Percentiles rank a stretch among this genome's conserved stretches.
These are phyloP conservation scores for Pistacia atlantica DNA, from an alignment of 345 rosid genomes.

Conservation along the genomic window DNA sequence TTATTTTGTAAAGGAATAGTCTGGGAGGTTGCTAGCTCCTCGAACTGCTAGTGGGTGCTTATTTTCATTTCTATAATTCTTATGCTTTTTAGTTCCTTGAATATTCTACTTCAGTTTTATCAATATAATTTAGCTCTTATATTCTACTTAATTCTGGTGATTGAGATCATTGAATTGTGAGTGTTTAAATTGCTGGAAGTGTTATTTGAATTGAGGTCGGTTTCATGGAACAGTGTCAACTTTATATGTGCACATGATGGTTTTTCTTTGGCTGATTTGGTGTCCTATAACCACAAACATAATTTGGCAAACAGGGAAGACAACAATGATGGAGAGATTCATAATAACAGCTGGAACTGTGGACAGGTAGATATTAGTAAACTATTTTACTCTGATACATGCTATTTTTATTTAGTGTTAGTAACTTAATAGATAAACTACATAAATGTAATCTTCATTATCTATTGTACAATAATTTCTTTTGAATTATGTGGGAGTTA, in stretches of 20 bases:
- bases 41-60: too few relatives aligned
- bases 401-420: not conserved
- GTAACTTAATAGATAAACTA: not conserved
- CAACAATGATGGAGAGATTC: conserved; percentile 91
- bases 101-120: too few relatives aligned
- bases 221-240: conserved; percentile 86
- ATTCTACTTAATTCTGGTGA: too few relatives aligned
- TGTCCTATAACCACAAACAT: conserved; percentile 82
- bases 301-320: conserved; percentile 95
- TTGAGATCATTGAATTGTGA: too few relatives aligned
- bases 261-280: conserved; percentile 85
- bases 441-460: not conserved
- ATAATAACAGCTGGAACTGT: conserved; percentile 97
- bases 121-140: too few relatives aligned
- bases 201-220: too few relatives aligned
- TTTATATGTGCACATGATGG: conserved; percentile 97
- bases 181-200: too few relatives aligned
- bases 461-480: not conserved
- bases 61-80: too few relatives aligned
- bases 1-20: too few relatives aligned
- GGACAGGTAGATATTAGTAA: conserved; percentile 60
- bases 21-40: too few relatives aligned
- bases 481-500: too few relatives aligned
- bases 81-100: too few relatives aligned
- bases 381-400: not conserved